A percentile compares a stretch with the other conserved stretches of the same genome.
These are phyloP conservation scores for Biscogniauxia marginata DNA, from an alignment of 2,329 filamentous ascomycete species.

Conservation along the genomic window DNA sequence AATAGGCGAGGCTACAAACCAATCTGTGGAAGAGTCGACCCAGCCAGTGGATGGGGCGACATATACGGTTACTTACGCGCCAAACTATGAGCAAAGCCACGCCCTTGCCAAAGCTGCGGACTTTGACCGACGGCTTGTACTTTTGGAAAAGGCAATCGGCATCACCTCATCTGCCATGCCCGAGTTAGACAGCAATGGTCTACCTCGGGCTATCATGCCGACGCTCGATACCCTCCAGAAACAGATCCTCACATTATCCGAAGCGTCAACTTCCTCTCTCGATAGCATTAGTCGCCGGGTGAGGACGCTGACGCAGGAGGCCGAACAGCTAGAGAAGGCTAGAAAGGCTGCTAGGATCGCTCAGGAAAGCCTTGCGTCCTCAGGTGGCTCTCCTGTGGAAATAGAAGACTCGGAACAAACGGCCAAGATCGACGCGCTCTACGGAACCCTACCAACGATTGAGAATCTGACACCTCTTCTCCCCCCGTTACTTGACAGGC, in stretches of 20 bases:
- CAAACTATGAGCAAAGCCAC: constrained; percentile 64
- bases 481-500: constrained; percentile 78
- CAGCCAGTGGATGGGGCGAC: constrained; percentile 41
- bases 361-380: constrained; percentile 55
- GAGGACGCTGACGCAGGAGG: constrained; percentile 68
- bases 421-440: constrained; percentile 87
- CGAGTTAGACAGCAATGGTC: constrained; percentile 55
- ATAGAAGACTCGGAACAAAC: constrained; percentile 66
- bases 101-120: constrained; percentile 78
- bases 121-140: constrained; percentile 77
- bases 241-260: constrained; percentile 73
- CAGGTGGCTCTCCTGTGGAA: constrained; percentile 42
- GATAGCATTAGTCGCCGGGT: constrained; percentile 71
- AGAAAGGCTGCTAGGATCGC: constrained; percentile 61
- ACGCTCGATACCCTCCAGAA: constrained; percentile 78
- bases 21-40: constrained; percentile 13
- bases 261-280: constrained; percentile 69
- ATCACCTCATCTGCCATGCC: constrained; percentile 68
- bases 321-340: constrained; percentile 67
- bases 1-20: constrained; percentile 24
- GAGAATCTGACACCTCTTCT: constrained; percentile 82
- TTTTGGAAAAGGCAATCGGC: constrained; percentile 79
- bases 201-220: constrained; percentile 72
- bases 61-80: constrained; percentile 65
- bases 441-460: constrained; percentile 84